Evolutionary conservation across 305 asterid species (phyloP), one percentile per base, ranked within the genome.

Genomic region (Euphrasia arctica): DNA sequence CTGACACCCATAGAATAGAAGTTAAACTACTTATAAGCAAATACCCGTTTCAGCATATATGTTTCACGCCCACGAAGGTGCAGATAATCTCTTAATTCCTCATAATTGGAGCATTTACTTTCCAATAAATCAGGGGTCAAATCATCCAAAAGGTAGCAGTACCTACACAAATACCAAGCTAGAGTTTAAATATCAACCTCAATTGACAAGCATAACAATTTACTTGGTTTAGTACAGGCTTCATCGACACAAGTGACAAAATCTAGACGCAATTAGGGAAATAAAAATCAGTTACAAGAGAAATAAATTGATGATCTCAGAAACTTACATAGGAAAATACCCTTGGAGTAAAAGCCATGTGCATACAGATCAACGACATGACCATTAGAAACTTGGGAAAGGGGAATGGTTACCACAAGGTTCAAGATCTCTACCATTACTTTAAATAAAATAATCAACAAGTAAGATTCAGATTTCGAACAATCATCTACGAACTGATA

Each of bases 141-240:
- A 80, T 93, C 97, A 77, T 83, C 82, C 83, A 93, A 81, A 64
- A 93, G 90, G 80, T 84, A 88, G 82, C 99, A 93, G 76, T 93
- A 93, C 90, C 99, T 93, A 75, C 25, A 79, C 66, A 70, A 56
- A 52, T n/a, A 54, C 56, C 49, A 56, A 47, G 62, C 31, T 3
- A 58, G 58, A 60, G 43, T 58, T 69, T 51, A 60, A 63, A 60
- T 58, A 45, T 62, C 29, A 64, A 42, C 62, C 64, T 45, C 60
- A 29, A 48, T 47, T 52, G 50, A 42, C 56, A 25, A 10, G 45
- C 11, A 9, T 9, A 39, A 39, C 45, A 2, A 39, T 39, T 39
- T 39, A 36, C 12, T 9, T 39, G 11, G 45, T 39, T 9, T 9
- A 39, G 12, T 39, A 39, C 9, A 32, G 36, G 36, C 36, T 5